Base-by-base conservation (phyloP, 208 protist genomes). In the Phytomonas sp. region DNA sequence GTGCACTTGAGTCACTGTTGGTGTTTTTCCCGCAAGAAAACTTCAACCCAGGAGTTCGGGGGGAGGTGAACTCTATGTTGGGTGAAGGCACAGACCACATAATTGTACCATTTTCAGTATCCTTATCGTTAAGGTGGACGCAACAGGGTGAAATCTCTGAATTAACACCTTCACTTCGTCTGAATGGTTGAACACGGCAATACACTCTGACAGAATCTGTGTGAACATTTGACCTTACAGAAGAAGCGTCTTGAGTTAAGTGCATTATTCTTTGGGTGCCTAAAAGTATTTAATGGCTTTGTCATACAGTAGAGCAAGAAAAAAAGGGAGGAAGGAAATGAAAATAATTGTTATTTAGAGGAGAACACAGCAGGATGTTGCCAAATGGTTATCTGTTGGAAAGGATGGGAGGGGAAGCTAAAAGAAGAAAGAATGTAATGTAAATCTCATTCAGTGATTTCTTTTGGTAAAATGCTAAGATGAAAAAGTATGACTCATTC, bases 191-290 rank as follows among this genome's bases (percentile, higher is more conserved):
- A 7, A 87, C 70, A 36, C 82, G 82, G 71, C 82, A 87, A 69
- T 74, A 84, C 12, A 87, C 82, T 52, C 74, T 70, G 10, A 87
- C 78, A 59, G 77, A 80, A 34, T 87, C 82, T 2, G 64, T 52
- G 34, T 74, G 32, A 16, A 69, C 73, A 67, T 59, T 70, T 59
- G 29, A 29, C 32, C 31, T 23, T 66, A 29, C 29, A 19, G 45
- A 5, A 59, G 33, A 29, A 0, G 6, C 12, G n/a, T 26, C 33
- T 14, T 36, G 61, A 26, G n/a, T 36, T 56, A 19, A 26, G 19
- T 56, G 45, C 45, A 56, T 56, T 49, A 49, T 8, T 23, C 19
- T 16, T 56, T 7, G 0, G 16, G 45, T 56, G 19, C 26, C 45
- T 56, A 56, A 26, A 56, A 26, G 26, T 56, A 56, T 56, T 26